phyloP scores from a whole-genome alignment of 192 early-diverging fungal species.

The Entomortierella parvispora region DNA sequence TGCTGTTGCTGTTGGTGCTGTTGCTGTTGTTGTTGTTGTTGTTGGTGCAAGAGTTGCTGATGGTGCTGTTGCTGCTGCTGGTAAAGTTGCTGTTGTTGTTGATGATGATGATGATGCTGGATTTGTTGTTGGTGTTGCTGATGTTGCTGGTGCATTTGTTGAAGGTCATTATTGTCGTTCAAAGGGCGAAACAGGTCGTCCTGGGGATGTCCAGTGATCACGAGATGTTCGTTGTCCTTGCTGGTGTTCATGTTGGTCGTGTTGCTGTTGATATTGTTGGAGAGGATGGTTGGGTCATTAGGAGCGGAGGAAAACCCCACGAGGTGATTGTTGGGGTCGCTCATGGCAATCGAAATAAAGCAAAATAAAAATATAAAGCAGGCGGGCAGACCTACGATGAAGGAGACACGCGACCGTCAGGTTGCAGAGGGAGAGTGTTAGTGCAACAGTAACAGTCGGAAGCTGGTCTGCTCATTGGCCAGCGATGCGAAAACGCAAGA shows the following conservation, averaged over 20 bases:
- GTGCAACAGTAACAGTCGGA: too few species aligned
- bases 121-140: slow-evolving; percentile 20
- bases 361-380: background rate
- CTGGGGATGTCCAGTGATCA: slow-evolving; percentile 11
- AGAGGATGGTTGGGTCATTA: slow-evolving; percentile 36
- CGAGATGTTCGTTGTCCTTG: slow-evolving; percentile 8
- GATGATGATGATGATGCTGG: slow-evolving; percentile 1
- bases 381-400: background rate
- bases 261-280: slow-evolving; percentile 8
- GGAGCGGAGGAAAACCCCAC: slow-evolving; percentile 38
- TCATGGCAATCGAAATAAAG: slow-evolving; percentile 7
- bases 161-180: slow-evolving; percentile 32
- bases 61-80: slow-evolving; percentile 24
- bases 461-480: background rate
- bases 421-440: background rate
- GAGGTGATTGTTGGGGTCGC: slow-evolving; percentile 25
- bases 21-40: slow-evolving; percentile 27
- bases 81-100: slow-evolving; percentile 28
- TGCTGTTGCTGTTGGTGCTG: slow-evolving; percentile 22
- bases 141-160: slow-evolving; percentile 24
- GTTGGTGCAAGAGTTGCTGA: slow-evolving; percentile 22
- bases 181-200: slow-evolving; percentile 23
- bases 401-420: background rate
- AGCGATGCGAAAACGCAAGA: background rate
- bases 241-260: slow-evolving; percentile 2